Conservation (phyloP, 2,329 filamentous ascomycete species). For the Diaporthe eres region DNA sequence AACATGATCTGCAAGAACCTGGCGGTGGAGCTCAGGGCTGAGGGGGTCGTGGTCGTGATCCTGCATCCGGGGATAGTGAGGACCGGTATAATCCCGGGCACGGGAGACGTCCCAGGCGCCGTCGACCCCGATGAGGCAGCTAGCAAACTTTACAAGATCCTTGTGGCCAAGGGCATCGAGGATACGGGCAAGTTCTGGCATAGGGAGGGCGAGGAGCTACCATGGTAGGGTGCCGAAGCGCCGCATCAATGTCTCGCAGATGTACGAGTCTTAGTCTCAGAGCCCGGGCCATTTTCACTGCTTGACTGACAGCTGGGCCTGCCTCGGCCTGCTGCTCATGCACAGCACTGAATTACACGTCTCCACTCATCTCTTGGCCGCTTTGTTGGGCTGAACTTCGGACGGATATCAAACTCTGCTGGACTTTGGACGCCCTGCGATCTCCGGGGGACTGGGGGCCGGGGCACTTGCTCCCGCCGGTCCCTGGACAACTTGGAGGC, state of each 20-base stretch:
- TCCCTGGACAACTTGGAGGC: neutral
- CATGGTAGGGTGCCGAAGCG: conserved; percentile 30
- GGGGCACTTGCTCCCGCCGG: neutral
- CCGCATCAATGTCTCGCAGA: conserved; percentile 1
- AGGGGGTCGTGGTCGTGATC: conserved; percentile 56
- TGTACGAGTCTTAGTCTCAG: conserved; percentile 1
- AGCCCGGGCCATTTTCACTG: neutral
- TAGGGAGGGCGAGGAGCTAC: conserved; percentile 35
- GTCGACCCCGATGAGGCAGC: conserved; percentile 61
- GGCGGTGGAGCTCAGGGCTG: conserved; percentile 56
- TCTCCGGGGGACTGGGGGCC: neutral
- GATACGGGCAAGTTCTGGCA: conserved; percentile 38
- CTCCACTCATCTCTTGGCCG: neutral
- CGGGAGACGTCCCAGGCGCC: conserved; percentile 49
- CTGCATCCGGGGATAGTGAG: conserved; percentile 60
- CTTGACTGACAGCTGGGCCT: neutral
- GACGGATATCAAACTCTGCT: neutral
- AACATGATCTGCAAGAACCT: conserved; percentile 60
- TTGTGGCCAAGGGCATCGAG: conserved; percentile 32
- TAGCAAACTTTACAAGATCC: conserved; percentile 52
- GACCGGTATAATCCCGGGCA: conserved; percentile 50
- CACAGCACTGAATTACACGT: neutral
- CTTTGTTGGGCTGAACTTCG: neutral
- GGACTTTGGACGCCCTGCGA: neutral
- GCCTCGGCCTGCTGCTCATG: neutral